Evolutionary conservation across 2,329 filamentous ascomycete species (phyloP).

Genomic region (Claviceps quebecensis): DNA sequence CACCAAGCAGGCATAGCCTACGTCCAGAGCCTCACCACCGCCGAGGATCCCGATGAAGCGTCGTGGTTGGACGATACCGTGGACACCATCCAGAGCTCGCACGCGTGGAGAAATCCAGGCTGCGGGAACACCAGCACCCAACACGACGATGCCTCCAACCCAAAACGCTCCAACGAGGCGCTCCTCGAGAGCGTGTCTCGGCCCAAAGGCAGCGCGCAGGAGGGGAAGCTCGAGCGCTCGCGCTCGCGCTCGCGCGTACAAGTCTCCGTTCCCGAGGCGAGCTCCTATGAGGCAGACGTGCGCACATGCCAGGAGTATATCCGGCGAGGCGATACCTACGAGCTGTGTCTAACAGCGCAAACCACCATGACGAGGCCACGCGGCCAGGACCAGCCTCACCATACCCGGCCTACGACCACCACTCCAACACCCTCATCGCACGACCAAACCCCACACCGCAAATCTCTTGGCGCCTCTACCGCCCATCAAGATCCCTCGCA

Average conservation of each 20-base stretch:
- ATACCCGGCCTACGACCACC: conserved; percentile 5
- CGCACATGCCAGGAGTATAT: conserved; percentile 55
- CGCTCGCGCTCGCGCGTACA: no score
- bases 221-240: background rate
- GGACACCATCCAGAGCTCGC: conserved; percentile 18
- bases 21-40: conserved; percentile 36
- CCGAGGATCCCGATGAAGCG: conserved; percentile 13
- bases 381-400: conserved; percentile 28
- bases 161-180: conserved; percentile 8
- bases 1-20: conserved; percentile 47
- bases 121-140: background rate
- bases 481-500: background rate
- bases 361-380: conserved; percentile 42
- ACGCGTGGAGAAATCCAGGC: conserved; percentile 16
- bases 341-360: conserved; percentile 69
- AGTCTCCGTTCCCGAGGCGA: conserved; percentile 27
- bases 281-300: conserved; percentile 53
- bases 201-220: background rate
- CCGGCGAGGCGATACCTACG: conserved; percentile 67
- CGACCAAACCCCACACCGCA: background rate
- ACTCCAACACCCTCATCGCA: background rate
- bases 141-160: background rate
- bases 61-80: conserved; percentile 19
- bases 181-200: conserved; percentile 6
- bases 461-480: background rate